Base-by-base conservation (phyloP, 202 grass and related monocot species). In the Zoysia matrella region DNA sequence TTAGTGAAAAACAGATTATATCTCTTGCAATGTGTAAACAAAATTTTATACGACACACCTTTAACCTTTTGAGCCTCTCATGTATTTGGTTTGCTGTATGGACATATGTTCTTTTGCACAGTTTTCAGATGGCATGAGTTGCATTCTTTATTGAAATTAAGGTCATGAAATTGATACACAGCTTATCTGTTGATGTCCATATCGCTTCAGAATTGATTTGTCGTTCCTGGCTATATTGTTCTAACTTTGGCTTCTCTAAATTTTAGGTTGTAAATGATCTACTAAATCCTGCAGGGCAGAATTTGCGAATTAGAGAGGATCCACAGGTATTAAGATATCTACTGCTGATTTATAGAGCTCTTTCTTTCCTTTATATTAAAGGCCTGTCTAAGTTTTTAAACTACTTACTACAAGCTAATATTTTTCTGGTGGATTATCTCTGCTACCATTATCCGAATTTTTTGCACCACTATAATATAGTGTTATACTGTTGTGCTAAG, bases 251-350 rank as follows among this genome's bases (percentile, higher is more conserved):
- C 10, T 45, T 72, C 39, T 13, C 71, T 80, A 39, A 55, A 76
- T 77, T 70, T 36, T 72, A 93, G 91, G 93, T 96, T 86, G 89
- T 99, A 75, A 96, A 99, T 90, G 97, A 99, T 94, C 79, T 99
- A 55, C 89, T 99, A 60, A 99, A 99, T 88, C 97, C 97, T 80
- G 97, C 97, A 74, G 93, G 93, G 57, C 97, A 99, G 86, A 96
- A 93, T 83, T 85, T 99, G 90, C 83, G 97, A 82, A 99, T 99
- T 79, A 94, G 97, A 85, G 97, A 96, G 86, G 97, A 99, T 84
- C 83, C 86, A 56, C 97, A 99, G 93, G 97, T 99, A 71, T 52
- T 71, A 80, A 76, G 55, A 76, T 87, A 14, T 54, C 9, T 18
- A 76, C 30, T 84, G 8, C 69, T 75, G 45, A 67, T 75, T 66